Percentiles rank a stretch among this genome's conserved stretches.
Conservation (phyloP, 345 rosid species). For the Syzygium aromaticum region DNA sequence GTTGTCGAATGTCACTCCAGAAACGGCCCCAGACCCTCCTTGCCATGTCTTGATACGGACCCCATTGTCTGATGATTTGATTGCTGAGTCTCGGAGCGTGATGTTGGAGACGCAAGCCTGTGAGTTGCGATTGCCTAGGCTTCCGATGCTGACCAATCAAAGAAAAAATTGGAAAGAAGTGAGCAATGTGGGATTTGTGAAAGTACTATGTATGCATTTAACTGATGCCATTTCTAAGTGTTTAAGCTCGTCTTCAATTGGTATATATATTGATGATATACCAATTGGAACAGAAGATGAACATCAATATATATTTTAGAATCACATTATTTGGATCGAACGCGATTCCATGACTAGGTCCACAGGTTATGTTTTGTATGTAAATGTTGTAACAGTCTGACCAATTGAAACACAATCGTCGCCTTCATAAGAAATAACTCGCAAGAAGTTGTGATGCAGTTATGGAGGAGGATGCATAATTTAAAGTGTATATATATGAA, state of each 20-base stretch:
- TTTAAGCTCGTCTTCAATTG: too few species aligned
- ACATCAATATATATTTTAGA: not conserved
- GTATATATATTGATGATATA: not conserved
- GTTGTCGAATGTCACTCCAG: constrained; percentile 58
- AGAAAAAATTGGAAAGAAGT: not conserved
- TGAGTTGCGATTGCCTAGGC: constrained; percentile 78
- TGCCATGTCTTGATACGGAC: constrained; percentile 96
- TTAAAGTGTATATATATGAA: not conserved
- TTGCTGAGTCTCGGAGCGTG: constrained; percentile 64
- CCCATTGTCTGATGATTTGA: constrained; percentile 59
- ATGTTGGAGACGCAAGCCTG: constrained; percentile 83
- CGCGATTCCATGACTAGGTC: constrained; percentile 96
- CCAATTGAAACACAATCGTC: constrained; percentile 91
- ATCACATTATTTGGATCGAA: not conserved
- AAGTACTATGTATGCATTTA: too few species aligned
- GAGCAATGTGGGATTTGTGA: not conserved
- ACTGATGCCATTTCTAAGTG: too few species aligned
- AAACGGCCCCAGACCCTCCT: constrained; percentile 80
- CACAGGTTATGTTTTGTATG: constrained; percentile 76
- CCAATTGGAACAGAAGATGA: not conserved
- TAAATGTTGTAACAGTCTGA: constrained; percentile 75
- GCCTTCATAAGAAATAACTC: constrained; percentile 28
- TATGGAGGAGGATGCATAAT: not conserved
- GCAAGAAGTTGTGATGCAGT: not conserved
- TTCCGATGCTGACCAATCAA: constrained; percentile 57